phyloP scores from a whole-genome alignment of 139 green algal species.

The Chlamydomonas schloesseri region DNA sequence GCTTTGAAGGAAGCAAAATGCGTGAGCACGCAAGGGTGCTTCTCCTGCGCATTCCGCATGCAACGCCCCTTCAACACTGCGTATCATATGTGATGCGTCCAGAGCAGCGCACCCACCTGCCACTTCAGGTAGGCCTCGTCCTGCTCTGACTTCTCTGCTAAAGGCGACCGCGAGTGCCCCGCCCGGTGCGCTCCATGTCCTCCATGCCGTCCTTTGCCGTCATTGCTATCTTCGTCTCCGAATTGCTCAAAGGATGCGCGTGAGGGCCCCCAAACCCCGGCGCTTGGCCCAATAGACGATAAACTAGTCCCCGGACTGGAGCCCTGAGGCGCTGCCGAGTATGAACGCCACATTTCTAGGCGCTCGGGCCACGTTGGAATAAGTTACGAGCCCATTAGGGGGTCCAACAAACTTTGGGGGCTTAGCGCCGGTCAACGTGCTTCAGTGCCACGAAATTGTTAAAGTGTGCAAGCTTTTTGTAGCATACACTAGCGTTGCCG shows the following conservation, averaged over 20 bases:
- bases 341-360: conserved; percentile 27
- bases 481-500: too few relatives aligned
- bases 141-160: background rate
- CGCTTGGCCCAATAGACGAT: too few relatives aligned
- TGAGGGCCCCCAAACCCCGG: background rate
- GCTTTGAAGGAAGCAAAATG: conserved; percentile 70
- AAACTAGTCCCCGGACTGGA: background rate
- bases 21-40: conserved; percentile 76
- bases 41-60: conserved; percentile 54
- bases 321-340: conserved; percentile 18
- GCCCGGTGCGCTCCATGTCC: background rate
- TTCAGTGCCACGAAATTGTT: too few relatives aligned
- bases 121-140: conserved; percentile 16
- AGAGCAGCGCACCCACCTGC: background rate
- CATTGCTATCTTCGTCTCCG: background rate
- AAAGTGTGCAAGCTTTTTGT: too few relatives aligned
- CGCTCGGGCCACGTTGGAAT: too few relatives aligned
- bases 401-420: too few relatives aligned
- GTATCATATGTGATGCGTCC: background rate
- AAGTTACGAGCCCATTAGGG: too few relatives aligned
- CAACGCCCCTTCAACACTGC: background rate
- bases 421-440: too few relatives aligned
- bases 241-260: conserved; percentile 14
- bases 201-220: background rate
- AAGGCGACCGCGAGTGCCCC: background rate